Percentiles rank a stretch among this genome's conserved stretches.
Conservation (phyloP, 2,329 filamentous ascomycete genomes). For the Septoria linicola region DNA sequence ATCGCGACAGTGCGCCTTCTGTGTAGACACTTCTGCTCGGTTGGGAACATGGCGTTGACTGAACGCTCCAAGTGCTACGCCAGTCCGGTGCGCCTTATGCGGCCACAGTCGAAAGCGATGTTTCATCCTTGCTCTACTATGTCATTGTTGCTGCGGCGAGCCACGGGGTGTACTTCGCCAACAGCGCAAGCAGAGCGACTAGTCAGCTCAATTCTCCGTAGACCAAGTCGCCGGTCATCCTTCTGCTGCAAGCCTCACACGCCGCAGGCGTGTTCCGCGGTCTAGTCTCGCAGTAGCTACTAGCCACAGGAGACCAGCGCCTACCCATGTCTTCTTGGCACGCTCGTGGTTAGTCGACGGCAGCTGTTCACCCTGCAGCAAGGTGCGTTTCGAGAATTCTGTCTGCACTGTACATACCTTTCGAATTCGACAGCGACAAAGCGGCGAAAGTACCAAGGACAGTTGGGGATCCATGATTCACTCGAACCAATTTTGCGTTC, state of each 20-base stretch:
- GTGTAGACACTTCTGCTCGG: not conserved
- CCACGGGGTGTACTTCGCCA: conserved; percentile 2
- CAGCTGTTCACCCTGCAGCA: conserved; percentile 2
- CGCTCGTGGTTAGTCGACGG: not conserved
- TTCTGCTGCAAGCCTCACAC: conserved; percentile 8
- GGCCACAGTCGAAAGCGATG: too few species aligned
- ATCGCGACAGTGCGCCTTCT: too few species aligned
- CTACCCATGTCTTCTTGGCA: too few species aligned
- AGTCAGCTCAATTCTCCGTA: conserved; percentile 6
- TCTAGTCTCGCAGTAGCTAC: conserved; percentile 6
- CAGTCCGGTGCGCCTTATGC: too few species aligned
- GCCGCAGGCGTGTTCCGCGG: conserved; percentile 1
- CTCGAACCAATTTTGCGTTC: too few species aligned
- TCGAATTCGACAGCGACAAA: too few species aligned
- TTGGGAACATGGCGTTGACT: not conserved
- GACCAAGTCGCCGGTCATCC: conserved; percentile 1
- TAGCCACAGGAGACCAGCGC: not conserved
- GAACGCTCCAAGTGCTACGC: not conserved
- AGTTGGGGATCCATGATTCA: not conserved
- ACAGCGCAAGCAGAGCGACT: conserved; percentile 1
- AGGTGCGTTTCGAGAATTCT: not conserved
- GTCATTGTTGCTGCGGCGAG: not conserved
- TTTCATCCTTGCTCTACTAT: not conserved
- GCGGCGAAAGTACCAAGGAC: not conserved
- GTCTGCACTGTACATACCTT: too few species aligned